Evolutionary conservation across 2,329 filamentous ascomycete genomes (phyloP), one percentile per base, ranked within the genome.

Genomic region (Cadophora sp.): DNA sequence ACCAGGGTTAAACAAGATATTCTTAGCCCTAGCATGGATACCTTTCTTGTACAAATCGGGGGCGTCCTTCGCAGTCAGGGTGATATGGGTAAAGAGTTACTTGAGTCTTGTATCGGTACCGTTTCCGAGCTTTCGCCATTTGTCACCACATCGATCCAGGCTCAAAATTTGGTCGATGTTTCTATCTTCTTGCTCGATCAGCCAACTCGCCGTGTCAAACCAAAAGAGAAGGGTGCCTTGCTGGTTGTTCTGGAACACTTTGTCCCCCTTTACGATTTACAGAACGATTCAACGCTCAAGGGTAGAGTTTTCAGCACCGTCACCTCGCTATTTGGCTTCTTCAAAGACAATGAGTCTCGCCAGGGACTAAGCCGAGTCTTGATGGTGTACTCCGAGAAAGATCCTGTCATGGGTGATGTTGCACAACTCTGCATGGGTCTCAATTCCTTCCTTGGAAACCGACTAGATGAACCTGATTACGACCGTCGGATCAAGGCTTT

Each of bases 381-480:
- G 8, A 79, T 84, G 16, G 89, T 90, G 20, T 89, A 97, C 68
- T 88, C 92, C 1, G 80, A 84, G 8, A 87, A 87, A 55, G 88
- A 93, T 66, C 72, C 84, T 4, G 83, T 85, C 0, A 81, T 94
- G 0, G 76, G 81, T 27, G 84, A 88, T 62, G 84, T 93, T 66
- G 90, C 93, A 1, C 80, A 81, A 6, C 82, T 97, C 3, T 97
- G 93, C 74, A 81, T 85, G 33, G 89, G 92, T 68, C 83, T 99
- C 63, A 98, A 99, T 75, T 89, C 96, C 0, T 93, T 91, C 73
- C 89, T 88, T 0, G 82, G 83, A 56, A 86, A 85, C 30, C 89
- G 89, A 53, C 83, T 99, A 22, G 93, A 96, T 73, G 92, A 97
- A 75, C 91, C 94, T 1, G 92, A 98, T 79, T 97, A 97, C 76